Evolutionary conservation across 495 filamentous ascomycete genomes (phyloP).

Genomic region (Lasiosphaeria miniovina): DNA sequence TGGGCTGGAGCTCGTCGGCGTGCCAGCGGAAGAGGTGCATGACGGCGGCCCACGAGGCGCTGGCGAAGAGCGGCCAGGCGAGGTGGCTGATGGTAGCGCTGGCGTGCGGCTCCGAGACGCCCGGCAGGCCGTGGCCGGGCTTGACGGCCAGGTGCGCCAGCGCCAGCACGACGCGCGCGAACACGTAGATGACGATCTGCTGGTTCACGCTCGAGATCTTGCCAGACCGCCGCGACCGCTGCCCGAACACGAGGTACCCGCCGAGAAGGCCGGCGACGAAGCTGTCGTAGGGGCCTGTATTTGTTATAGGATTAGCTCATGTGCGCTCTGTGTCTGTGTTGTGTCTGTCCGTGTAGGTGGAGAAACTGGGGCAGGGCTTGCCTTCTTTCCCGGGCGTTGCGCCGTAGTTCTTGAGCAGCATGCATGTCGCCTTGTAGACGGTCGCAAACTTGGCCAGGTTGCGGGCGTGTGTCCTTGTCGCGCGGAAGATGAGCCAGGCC

Average conservation of each 20-base stretch:
- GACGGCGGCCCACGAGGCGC: constrained; percentile 80
- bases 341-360: not conserved
- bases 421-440: constrained; percentile 80
- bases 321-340: not conserved
- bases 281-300: constrained; percentile 65
- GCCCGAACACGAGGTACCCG: constrained; percentile 90
- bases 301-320: not conserved
- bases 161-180: constrained; percentile 83
- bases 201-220: constrained; percentile 80
- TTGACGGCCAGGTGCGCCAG: constrained; percentile 77
- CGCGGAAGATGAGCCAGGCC: constrained; percentile 69
- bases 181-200: constrained; percentile 98
- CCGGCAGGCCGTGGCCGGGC: constrained; percentile 49
- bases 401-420: constrained; percentile 63
- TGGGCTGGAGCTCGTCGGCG: constrained; percentile 82
- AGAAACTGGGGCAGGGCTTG: constrained; percentile 13
- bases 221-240: constrained; percentile 51
- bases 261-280: constrained; percentile 90
- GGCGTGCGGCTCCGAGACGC: constrained; percentile 36
- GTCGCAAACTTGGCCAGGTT: constrained; percentile 90
- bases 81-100: constrained; percentile 56
- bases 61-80: constrained; percentile 90
- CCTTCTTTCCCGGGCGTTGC: constrained; percentile 57
- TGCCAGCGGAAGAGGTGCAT: constrained; percentile 96
- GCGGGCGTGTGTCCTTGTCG: constrained; percentile 83